Evolutionary conservation across 345 rosid species (phyloP), one percentile per base, ranked within the genome.

Genomic region (Toxicodendron radicans): DNA sequence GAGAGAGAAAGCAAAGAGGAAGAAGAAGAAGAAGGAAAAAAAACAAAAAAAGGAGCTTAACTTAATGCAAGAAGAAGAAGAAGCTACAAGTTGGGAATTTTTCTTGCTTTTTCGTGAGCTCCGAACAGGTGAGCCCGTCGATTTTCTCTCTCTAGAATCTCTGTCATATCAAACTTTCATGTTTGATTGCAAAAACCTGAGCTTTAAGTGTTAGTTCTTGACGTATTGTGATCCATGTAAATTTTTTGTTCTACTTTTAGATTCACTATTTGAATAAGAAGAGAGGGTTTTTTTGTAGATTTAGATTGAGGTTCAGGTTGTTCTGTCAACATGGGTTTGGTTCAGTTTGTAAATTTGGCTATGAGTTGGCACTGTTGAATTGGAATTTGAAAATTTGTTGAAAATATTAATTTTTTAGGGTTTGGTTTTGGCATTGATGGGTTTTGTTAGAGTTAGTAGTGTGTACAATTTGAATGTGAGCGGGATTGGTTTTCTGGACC

Each of bases 51-150:
- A 20, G 52, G 13, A 7, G 16, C 11, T 7, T 57, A 52, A 13
- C 48, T 57, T 27, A 60, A 2, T 58, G 49, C 61, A 46, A 14
- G 77, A 53, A 69, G 43, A 38, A 38, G 73, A 43, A 11, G 46
- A 60, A 41, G 76, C 68, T 69, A 30, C 63, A 41, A 61, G 45
- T 61, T 54, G 41, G 10, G 16, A 20, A 53, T 10, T 18, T 70
- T 70, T 74, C 65, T 32, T 78, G 38, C 57, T 49, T 30, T 63
- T 71, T 75, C 70, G 67, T 75, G 57, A 45, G 61, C 67, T 77
- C 64, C 78, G 58, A 77, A 68, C 83, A 75, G 86, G 86, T 83
- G 59, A 79, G 83, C 58, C 56, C 33, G 21, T 14, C 21, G n/a
- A 20, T 21, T 69, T 68, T 61, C 48, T 59, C 73, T 75, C 72